Evolutionary conservation across 768 basidiomycete species (phyloP).

Genomic region (Termitomyces sp.): DNA sequence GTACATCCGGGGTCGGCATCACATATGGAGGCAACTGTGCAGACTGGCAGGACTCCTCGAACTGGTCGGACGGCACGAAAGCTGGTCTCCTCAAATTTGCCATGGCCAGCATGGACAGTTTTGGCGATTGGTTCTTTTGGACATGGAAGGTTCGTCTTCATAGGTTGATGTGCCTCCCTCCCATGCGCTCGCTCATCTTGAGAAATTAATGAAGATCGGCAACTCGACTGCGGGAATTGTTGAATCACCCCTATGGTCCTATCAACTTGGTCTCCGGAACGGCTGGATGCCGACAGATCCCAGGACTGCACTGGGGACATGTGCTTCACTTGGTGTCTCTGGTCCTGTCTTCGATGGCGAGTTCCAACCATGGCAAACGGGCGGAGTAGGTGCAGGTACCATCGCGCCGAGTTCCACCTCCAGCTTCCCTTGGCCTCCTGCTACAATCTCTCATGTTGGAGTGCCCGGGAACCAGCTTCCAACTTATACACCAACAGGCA

Average conservation of each 20-base stretch:
- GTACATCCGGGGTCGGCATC: slow-evolving; percentile 9
- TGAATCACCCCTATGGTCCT: slow-evolving; percentile 45
- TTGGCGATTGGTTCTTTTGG: slow-evolving; percentile 37
- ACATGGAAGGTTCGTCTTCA: slow-evolving; percentile 39
- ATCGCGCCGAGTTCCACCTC: slow-evolving; percentile 36
- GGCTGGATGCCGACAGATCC: slow-evolving; percentile 51
- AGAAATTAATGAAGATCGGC: slow-evolving; percentile 23
- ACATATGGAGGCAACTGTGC: slow-evolving; percentile 26
- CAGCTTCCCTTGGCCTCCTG: slow-evolving; percentile 57
- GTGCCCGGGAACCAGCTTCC: slow-evolving; percentile 44
- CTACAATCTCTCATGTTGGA: slow-evolving; percentile 32
- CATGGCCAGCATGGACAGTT: slow-evolving; percentile 35
- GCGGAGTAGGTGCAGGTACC: slow-evolving; percentile 52
- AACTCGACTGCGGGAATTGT: slow-evolving; percentile 29
- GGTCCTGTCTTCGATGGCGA: slow-evolving; percentile 33
- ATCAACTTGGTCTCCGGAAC: slow-evolving; percentile 32
- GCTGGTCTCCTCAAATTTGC: slow-evolving; percentile 43
- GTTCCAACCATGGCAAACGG: slow-evolving; percentile 63
- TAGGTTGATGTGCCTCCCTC: not conserved
- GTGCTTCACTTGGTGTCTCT: slow-evolving; percentile 44
- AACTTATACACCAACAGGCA: slow-evolving; percentile 63
- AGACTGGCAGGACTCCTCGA: slow-evolving; percentile 42
- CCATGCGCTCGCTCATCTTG: slow-evolving; percentile 1
- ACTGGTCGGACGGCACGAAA: slow-evolving; percentile 35
- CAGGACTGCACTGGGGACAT: slow-evolving; percentile 49